These are phyloP conservation scores for Pseudocohnilembus persalinus DNA, from an alignment of 169 alveolate genomes.

Conservation along the genomic window DNA sequence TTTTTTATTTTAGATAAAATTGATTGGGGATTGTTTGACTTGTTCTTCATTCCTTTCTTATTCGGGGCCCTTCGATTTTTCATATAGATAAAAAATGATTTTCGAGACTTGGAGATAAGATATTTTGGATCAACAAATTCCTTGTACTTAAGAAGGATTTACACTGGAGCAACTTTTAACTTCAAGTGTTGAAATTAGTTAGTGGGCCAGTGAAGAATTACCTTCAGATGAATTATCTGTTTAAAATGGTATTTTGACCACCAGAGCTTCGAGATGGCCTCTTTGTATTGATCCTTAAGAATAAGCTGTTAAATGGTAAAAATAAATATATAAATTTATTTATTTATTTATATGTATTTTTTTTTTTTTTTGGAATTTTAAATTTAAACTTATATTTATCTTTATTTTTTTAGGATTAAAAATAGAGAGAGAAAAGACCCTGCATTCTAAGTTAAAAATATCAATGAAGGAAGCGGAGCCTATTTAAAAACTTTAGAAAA, in stretches of 20 bases:
- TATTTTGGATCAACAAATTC: constrained; percentile 75
- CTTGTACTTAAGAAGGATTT: constrained; percentile 75
- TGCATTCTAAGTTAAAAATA: constrained; percentile 80
- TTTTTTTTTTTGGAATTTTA: no score
- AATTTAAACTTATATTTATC: no score
- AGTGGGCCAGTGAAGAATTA: constrained; percentile 93
- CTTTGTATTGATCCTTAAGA: constrained; percentile 94
- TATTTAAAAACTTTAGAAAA: constrained; percentile 90
- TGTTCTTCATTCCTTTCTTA: constrained; percentile 91
- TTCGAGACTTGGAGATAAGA: constrained; percentile 88
- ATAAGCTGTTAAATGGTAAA: constrained; percentile 91
- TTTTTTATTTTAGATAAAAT: no score
- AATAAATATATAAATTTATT: constrained; percentile 82
- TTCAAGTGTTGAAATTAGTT: constrained; percentile 87
- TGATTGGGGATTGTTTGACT: constrained; percentile 91
- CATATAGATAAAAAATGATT: constrained; percentile 90
- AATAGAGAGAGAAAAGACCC: constrained; percentile 36
- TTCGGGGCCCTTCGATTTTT: constrained; percentile 92
- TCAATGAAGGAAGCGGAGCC: constrained; percentile 78
- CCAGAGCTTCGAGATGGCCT: constrained; percentile 91
- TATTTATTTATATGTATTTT: no score
- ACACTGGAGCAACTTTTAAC: constrained; percentile 88
- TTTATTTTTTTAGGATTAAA: no score
- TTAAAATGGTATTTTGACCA: constrained; percentile 92
- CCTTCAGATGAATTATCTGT: constrained; percentile 94